Conservation (phyloP, 2,329 filamentous ascomycete species). For the Trichoderma sp. region DNA sequence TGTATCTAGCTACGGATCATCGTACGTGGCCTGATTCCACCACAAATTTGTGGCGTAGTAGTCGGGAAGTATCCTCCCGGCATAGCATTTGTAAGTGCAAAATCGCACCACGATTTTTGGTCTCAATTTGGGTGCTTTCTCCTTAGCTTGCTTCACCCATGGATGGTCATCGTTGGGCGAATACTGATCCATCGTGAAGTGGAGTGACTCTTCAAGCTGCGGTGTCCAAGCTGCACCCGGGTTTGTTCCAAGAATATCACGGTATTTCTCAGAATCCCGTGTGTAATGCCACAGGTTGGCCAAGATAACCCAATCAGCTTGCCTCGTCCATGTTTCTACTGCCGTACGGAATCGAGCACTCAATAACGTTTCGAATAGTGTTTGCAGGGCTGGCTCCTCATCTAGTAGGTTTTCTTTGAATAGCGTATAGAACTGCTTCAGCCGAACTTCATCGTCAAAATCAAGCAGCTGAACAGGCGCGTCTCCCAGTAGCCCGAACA, state of each 20-base stretch:
- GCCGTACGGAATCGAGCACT: not conserved
- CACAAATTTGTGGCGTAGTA: not conserved
- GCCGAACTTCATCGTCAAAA: not conserved
- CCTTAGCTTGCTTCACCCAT: constrained; percentile 9
- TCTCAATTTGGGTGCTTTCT: not conserved
- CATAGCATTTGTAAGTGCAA: not conserved
- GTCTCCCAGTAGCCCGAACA: not conserved
- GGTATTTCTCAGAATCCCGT: not conserved
- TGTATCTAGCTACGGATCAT: not conserved
- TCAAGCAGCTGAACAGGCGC: not conserved
- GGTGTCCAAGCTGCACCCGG: not conserved
- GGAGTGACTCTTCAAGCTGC: not conserved
- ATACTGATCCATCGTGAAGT: not conserved
- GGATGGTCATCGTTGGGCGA: not conserved
- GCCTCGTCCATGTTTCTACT: not conserved
- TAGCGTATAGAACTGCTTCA: not conserved
- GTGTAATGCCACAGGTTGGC: not conserved
- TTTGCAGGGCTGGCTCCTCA: not conserved
- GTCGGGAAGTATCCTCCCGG: not conserved
- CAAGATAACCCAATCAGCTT: not conserved
- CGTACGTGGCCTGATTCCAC: not conserved
- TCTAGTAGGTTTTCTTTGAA: not conserved
- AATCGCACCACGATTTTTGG: constrained; percentile 6
- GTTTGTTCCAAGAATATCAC: not conserved
- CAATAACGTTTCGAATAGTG: not conserved